These are phyloP conservation scores for Solanum sejunctum DNA, from an alignment of 257 asterid species.

Conservation along the genomic window DNA sequence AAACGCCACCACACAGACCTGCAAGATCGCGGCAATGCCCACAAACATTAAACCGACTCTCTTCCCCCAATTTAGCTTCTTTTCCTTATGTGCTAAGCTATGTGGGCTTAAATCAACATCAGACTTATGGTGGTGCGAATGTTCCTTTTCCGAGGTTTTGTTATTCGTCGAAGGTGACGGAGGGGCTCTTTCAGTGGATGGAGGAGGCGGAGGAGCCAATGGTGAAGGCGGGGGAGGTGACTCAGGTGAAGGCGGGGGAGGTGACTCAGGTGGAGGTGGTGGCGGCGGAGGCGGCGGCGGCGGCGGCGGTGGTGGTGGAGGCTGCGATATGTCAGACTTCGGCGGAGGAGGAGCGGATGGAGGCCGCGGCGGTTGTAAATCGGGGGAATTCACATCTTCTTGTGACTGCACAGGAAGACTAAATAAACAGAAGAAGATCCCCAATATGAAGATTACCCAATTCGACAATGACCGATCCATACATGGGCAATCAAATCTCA, in stretches of 20 bases:
- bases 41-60: slow-evolving; percentile 27
- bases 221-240: slow-evolving; percentile 12
- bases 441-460: slow-evolving; percentile 10
- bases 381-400: slow-evolving; percentile 16
- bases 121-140: background rate
- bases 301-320: background rate
- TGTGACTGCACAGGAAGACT: slow-evolving; percentile 34
- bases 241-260: background rate
- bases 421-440: slow-evolving; percentile 14
- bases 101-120: background rate
- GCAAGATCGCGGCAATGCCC: slow-evolving; percentile 27
- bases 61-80: slow-evolving; percentile 20
- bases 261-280: background rate
- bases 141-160: background rate
- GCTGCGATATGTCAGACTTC: background rate
- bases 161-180: background rate
- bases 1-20: slow-evolving; percentile 28
- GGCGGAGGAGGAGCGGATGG: slow-evolving; percentile 8
- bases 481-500: slow-evolving; percentile 2
- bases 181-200: background rate
- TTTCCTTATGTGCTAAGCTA: background rate
- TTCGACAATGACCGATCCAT: slow-evolving; percentile 44
- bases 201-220: slow-evolving; percentile 7
- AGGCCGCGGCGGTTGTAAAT: slow-evolving; percentile 4
- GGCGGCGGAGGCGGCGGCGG: background rate